Evolutionary conservation across 1,284 basidiomycete genomes (phyloP), one percentile per base, ranked within the genome.

Genomic region (Neonothopanus nambi): DNA sequence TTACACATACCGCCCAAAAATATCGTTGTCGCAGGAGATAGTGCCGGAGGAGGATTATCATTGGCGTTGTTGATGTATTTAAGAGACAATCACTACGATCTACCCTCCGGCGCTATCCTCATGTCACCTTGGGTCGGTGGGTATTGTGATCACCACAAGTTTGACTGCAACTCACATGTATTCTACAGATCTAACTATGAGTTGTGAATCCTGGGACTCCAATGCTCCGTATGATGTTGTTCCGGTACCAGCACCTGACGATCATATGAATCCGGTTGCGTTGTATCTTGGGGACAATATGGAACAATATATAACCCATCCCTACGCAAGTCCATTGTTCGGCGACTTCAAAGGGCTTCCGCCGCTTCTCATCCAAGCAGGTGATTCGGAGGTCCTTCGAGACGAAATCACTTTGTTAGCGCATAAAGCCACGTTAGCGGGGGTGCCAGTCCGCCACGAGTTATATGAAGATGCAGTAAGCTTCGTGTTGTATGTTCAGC

Each of bases 171-270:
- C 21, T 17, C 13, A 8, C 23, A 24, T 30, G 18, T 17, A 3
- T 17, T 35, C 47, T n/a, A n/a, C 57, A 91, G 93, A 96, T 72
- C 73, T 98, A 55, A 97, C 93, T 0, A 89, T 96, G 84, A 96
- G 93, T 58, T 98, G 95, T 69, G 93, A 96, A 58, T 95, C 93
- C 33, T 98, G 96, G 96, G 94, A 98, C 49, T 91, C 91, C 51
- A 98, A 98, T 67, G 85, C 90, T 15, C 77, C 77, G 17, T 91
- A 79, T 65, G 92, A 94, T 67, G 85, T 95, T 33, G 84, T 95
- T 0, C 90, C 92, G 1, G 78, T 80, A 49, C 82, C 91, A 47
- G 65, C 80, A 43, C 82, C 84, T 37, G 89, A 86, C 50, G 92
- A 94, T 62, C 94, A 95, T 65, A 81, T 98, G 65, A 93, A 99